phyloP scores from a whole-genome alignment of 345 rosid species.

The thale cress (Arabidopsis thaliana) region DNA sequence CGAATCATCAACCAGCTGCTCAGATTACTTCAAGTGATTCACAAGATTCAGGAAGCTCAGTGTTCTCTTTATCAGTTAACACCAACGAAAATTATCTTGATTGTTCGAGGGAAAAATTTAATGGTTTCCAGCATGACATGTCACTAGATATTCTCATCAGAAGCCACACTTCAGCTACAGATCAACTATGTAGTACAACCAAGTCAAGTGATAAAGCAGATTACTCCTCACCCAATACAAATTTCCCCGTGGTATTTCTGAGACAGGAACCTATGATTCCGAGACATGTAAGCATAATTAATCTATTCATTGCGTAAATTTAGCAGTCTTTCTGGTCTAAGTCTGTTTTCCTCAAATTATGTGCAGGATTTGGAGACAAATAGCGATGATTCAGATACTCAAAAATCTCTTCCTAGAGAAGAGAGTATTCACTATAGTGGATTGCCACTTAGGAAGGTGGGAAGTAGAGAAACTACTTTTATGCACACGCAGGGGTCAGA shows the following conservation, averaged over 20 bases:
- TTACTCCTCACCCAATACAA: slow-evolving; percentile 36
- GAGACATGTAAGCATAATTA: slow-evolving; percentile 51
- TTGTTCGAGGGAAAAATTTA: slow-evolving; percentile 33
- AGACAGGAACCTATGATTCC: slow-evolving; percentile 42
- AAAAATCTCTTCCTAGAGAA: slow-evolving; percentile 41
- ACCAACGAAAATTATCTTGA: slow-evolving; percentile 42
- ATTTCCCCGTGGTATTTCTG: slow-evolving; percentile 24
- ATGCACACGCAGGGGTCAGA: slow-evolving; percentile 45
- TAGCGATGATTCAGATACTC: slow-evolving; percentile 43
- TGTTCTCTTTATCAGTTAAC: slow-evolving; percentile 45
- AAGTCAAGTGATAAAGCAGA: slow-evolving; percentile 42
- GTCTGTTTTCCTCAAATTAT: slow-evolving; percentile 34
- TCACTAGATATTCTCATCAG: slow-evolving; percentile 40
- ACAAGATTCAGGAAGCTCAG: slow-evolving; percentile 47
- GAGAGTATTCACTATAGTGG: slow-evolving; percentile 38
- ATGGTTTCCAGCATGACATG: slow-evolving; percentile 42
- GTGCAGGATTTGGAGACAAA: slow-evolving; percentile 49
- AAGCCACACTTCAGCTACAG: slow-evolving; percentile 39
- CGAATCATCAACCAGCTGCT: slow-evolving; percentile 42
- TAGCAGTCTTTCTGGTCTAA: slow-evolving; percentile 22
- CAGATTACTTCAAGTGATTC: slow-evolving; percentile 43
- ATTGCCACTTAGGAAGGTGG: slow-evolving; percentile 40
- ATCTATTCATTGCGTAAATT: background rate
- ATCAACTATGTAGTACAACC: slow-evolving; percentile 19
- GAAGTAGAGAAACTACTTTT: slow-evolving; percentile 40